Conservation (phyloP, 495 filamentous ascomycete species). For the Xylaria castorea region DNA sequence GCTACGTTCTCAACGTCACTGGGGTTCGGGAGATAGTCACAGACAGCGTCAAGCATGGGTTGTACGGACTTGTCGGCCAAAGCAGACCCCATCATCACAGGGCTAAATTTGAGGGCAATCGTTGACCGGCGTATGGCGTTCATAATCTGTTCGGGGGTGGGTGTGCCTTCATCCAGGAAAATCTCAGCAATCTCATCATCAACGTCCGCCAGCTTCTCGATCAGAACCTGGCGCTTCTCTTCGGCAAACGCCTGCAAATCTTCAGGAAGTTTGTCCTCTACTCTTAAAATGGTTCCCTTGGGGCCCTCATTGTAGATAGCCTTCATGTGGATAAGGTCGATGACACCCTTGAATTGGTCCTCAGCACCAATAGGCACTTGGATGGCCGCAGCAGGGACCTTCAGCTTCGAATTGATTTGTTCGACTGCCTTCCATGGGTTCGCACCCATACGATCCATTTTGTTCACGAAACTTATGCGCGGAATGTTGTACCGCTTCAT, state of each 20-base stretch:
- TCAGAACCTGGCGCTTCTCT: constrained; percentile 81
- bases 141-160: constrained; percentile 80
- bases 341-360: constrained; percentile 91
- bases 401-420: constrained; percentile 94
- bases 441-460: constrained; percentile 99
- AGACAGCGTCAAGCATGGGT: constrained; percentile 95
- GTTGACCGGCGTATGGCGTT: constrained; percentile 90
- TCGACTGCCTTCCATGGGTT: constrained; percentile 98
- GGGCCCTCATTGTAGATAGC: constrained; percentile 88
- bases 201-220: constrained; percentile 96
- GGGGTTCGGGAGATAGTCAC: constrained; percentile 96
- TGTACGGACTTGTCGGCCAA: constrained; percentile 95
- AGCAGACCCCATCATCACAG: constrained; percentile 95
- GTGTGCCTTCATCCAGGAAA: constrained; percentile 85
- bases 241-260: constrained; percentile 74
- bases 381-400: constrained; percentile 88
- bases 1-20: constrained; percentile 88
- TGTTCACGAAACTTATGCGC: constrained; percentile 95
- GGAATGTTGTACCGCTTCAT: constrained; percentile 99
- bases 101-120: constrained; percentile 87
- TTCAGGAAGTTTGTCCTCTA: constrained; percentile 80
- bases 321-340: constrained; percentile 92
- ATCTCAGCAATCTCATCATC: constrained; percentile 98
- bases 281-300: constrained; percentile 72
- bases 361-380: constrained; percentile 96